Evolutionary conservation across 2,329 filamentous ascomycete genomes (phyloP), one percentile per base, ranked within the genome.

Genomic region (Xylariaceae sp.): DNA sequence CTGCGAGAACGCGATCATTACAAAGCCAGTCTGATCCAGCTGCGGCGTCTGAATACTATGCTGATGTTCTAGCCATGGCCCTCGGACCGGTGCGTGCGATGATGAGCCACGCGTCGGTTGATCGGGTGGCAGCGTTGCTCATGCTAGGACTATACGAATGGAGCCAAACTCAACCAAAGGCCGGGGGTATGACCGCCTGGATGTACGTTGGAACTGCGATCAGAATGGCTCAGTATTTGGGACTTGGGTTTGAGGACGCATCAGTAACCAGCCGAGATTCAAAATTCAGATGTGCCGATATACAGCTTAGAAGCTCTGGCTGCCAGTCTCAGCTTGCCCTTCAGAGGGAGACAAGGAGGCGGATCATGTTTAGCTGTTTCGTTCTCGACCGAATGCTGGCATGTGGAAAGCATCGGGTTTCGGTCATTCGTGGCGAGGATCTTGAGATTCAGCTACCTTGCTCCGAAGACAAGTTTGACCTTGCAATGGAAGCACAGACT

Each of bases 281-380:
- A 14, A 52, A 49, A 12, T 30, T 50, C 35, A 54, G 52, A 45
- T 11, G 48, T 11, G 41, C 39, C 12, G 56, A 59, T 48, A 58
- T 54, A 22, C 53, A 58, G 32, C 48, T 51, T 15, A 55, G 52
- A 55, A 56, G 17, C 45, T 55, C 55, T 40, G 49, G 40, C 14
- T 51, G 56, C 27, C 54, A 60, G 43, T 60, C 64, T 22, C 56
- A 66, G 32, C 11, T 71, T 14, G 76, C 80, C 42, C 78, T 85
- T 18, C 71, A 78, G 33, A 81, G 80, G 49, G 86, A 90, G 64
- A 77, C 85, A 11, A 74, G 77, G 52, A 75, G 86, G 22, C 78
- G 87, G 6, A 88, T 86, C 1, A 86, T 89, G 72, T 89, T 86
- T 72, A 87, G 85, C 58, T 88, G 85, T 60, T 83, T 87, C 51